Conservation (phyloP, 2,329 filamentous ascomycete species). For the Diaporthe vaccinii region DNA sequence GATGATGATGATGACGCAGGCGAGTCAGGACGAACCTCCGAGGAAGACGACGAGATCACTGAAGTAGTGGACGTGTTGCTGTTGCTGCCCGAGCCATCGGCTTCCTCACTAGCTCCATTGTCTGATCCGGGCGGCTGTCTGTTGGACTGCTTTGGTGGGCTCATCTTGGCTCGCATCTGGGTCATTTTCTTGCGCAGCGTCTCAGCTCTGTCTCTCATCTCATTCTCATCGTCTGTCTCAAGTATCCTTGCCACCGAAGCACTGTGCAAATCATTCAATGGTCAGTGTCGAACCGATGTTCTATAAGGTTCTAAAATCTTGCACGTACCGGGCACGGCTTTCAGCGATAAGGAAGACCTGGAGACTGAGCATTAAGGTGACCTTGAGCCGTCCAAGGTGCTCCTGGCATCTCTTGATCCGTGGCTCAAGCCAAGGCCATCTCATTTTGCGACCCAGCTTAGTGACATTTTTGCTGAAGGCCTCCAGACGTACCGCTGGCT, state of each 20-base stretch:
- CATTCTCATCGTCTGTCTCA: not conserved
- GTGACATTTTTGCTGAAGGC: slow-evolving; percentile 2
- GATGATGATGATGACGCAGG: not conserved
- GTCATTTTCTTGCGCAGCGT: not conserved
- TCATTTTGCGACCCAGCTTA: not conserved
- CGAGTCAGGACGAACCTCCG: fast-evolving
- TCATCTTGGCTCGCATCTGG: too few relatives aligned
- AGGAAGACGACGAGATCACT: not conserved
- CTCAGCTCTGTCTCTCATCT: not conserved
- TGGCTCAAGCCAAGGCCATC: slow-evolving; percentile 10
- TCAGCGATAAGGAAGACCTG: not conserved
- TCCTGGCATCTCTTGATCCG: slow-evolving; percentile 4
- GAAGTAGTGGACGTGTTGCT: not conserved
- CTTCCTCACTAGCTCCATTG: not conserved
- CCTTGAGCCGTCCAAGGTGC: not conserved
- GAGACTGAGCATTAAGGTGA: not conserved
- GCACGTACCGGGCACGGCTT: not conserved
- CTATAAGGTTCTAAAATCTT: too few relatives aligned
- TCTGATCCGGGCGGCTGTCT: not conserved
- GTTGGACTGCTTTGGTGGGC: not conserved
- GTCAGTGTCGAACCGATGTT: not conserved
- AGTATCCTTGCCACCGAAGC: not conserved
- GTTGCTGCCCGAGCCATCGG: too few relatives aligned
- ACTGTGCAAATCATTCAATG: not conserved
- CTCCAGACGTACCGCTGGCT: not conserved